phyloP scores from a whole-genome alignment of 2,329 filamentous ascomycete species.

The Chlorencoelia australis region DNA sequence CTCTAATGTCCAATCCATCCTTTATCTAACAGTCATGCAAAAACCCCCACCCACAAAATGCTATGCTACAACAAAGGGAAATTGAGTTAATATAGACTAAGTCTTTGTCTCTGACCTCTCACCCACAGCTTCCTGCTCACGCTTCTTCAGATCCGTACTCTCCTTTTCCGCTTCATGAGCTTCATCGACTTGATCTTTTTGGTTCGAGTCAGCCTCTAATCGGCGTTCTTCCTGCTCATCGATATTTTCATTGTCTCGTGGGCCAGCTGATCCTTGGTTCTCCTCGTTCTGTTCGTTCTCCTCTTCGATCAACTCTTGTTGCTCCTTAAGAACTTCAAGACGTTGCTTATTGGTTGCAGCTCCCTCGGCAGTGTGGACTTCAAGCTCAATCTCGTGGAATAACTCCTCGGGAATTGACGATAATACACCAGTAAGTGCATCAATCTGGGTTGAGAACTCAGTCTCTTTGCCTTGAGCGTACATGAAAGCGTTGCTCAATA shows the following conservation, averaged over 20 bases:
- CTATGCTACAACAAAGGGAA: slow-evolving; percentile 20
- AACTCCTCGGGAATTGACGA: slow-evolving; percentile 95
- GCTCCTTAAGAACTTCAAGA: slow-evolving; percentile 94
- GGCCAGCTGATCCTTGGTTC: slow-evolving; percentile 63
- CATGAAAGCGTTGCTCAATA: slow-evolving; percentile 95
- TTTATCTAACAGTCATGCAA: slow-evolving; percentile 18
- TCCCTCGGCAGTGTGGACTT: slow-evolving; percentile 93
- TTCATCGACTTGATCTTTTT: slow-evolving; percentile 40
- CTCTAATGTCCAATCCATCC: slow-evolving; percentile 15
- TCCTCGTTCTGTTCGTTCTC: slow-evolving; percentile 87
- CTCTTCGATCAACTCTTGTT: slow-evolving; percentile 95
- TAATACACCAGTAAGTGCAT: slow-evolving; percentile 83
- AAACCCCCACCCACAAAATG: slow-evolving; percentile 15
- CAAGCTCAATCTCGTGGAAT: slow-evolving; percentile 98
- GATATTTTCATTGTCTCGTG: slow-evolving; percentile 83
- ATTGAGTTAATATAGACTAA: slow-evolving; percentile 7
- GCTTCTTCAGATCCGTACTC: slow-evolving; percentile 34
- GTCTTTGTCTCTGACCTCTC: slow-evolving; percentile 9
- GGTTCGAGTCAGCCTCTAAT: slow-evolving; percentile 36
- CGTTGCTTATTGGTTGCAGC: slow-evolving; percentile 98
- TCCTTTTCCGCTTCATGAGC: slow-evolving; percentile 47
- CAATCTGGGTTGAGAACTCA: slow-evolving; percentile 82
- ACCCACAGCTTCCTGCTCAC: slow-evolving; percentile 25
- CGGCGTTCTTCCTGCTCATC: slow-evolving; percentile 81
- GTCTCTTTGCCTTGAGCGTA: slow-evolving; percentile 77